phyloP scores from a whole-genome alignment of 129 eudicot species.

The Lactuca saligna region DNA sequence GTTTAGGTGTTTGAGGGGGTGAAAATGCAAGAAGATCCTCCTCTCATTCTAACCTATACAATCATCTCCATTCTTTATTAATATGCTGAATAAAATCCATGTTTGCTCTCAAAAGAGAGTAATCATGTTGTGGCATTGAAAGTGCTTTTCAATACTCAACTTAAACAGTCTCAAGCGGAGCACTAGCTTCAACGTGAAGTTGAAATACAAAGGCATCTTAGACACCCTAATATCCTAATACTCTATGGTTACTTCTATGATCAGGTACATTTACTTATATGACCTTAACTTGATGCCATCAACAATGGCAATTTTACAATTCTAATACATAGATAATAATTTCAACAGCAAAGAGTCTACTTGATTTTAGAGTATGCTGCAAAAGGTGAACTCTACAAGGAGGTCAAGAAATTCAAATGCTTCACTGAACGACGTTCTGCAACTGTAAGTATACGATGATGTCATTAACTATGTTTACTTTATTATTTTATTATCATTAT shows the following conservation, averaged over 20 bases:
- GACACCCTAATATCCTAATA: conserved; percentile 85
- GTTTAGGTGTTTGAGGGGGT: too few species aligned
- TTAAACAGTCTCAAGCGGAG: conserved; percentile 93
- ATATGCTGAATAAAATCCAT: too few species aligned
- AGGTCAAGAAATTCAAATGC: conserved; percentile 74
- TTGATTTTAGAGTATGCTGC: conserved; percentile 85
- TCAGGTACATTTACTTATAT: conserved; percentile 41
- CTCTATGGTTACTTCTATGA: conserved; percentile 94
- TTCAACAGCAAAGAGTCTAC: conserved; percentile 79
- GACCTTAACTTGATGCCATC: not conserved
- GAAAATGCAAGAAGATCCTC: too few species aligned
- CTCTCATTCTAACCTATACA: too few species aligned
- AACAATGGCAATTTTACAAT: not conserved
- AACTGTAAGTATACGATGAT: conserved; percentile 46
- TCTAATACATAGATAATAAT: conserved; percentile 8
- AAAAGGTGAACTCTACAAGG: conserved; percentile 87
- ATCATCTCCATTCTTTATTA: too few species aligned
- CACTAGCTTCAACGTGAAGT: conserved; percentile 95
- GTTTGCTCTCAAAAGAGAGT: too few species aligned
- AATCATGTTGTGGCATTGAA: conserved; percentile 88
- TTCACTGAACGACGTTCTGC: conserved; percentile 80
- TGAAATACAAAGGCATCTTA: conserved; percentile 94
- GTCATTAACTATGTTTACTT: not conserved
- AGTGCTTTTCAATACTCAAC: conserved; percentile 83
- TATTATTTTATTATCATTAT: not conserved